Base-by-base conservation (phyloP, 2,329 filamentous ascomycete genomes). In the Cladophialophora chaetospira region DNA sequence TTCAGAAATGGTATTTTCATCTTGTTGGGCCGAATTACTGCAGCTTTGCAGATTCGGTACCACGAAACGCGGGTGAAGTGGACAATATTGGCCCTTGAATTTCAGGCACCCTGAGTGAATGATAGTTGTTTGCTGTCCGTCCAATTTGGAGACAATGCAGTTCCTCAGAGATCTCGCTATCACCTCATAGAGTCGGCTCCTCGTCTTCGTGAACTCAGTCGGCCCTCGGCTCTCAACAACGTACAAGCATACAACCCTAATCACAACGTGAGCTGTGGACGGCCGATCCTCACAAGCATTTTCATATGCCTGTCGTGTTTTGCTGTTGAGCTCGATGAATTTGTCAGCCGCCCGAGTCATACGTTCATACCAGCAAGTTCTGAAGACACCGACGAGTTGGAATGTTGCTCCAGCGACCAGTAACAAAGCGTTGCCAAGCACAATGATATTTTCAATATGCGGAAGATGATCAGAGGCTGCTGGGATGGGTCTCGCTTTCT, bases 171-270 rank as follows among this genome's bases (percentile, higher is more conserved):
- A n/a, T n/a, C n/a, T n/a, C n/a, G n/a, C n/a, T n/a, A n/a, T n/a
- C n/a, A n/a, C n/a, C 2, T 13, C 29, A 13, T 33, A 8, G 5
- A 5, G 5, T 13, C 38, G 17, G 2, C 10, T 42, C 10, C 38
- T 42, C 38, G 5, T 42, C 19, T 5, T 23, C 11, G 11, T 42
- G 17, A 23, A 10, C 38, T 19, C 38, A 42, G 38, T 42, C 38
- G 11, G 17, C 38, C 38, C 17, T 19, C 11, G 17, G 8, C n/a
- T n/a, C 38, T 42, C 15, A n/a, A 42, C 38, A 25, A 45, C 46
- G 28, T 50, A 40, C 40, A 53, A 31, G 31, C 40, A 53, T n/a
- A 51, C 36, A 13, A 51, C 13, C n/a, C 48, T 36, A 17, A 51
- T 42, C 11, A 25, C 48, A 5, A 51, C 15, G 25, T 51, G 42